These are phyloP conservation scores for Scenedesmus sp. DNA, from an alignment of 163 green algal species.

Conservation along the genomic window DNA sequence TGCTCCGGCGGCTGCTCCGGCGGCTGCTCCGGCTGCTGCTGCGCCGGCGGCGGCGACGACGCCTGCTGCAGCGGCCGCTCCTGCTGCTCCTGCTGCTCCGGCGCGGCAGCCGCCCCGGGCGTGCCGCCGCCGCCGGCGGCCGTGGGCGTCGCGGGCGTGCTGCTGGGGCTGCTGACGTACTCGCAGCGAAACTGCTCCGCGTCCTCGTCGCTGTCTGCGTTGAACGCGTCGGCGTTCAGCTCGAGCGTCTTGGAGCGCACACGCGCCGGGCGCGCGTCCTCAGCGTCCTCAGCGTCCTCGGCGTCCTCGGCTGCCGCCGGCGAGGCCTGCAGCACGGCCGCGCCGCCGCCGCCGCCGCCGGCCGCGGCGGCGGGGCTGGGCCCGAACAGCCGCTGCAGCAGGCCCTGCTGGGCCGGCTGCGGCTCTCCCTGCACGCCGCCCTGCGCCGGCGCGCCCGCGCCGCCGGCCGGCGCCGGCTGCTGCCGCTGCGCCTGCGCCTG, in stretches of 20 bases:
- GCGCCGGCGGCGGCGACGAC: background rate
- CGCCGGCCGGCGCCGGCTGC: background rate
- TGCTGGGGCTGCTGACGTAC: background rate
- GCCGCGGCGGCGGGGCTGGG: too few species aligned
- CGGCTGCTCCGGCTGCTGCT: conserved; percentile 5
- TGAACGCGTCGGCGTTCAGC: background rate
- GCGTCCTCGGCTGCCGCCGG: conserved; percentile 2
- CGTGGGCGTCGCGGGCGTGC: background rate
- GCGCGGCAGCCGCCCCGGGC: too few species aligned
- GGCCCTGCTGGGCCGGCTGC: background rate
- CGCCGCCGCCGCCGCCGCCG: too few species aligned
- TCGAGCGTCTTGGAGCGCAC: background rate
- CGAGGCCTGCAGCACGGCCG: too few species aligned
- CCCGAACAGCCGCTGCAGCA: background rate
- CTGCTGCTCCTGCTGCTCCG: too few species aligned
- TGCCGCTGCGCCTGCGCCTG: background rate
- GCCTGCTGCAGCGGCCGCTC: too few species aligned
- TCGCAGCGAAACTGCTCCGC: background rate
- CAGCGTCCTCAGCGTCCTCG: background rate
- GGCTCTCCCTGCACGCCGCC: background rate
- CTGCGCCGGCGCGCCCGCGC: background rate
- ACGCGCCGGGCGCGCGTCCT: background rate
- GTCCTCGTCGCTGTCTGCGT: background rate
- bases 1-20: too few species aligned
- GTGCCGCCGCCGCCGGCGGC: too few species aligned